These are phyloP conservation scores for Clavispora santaluciae DNA, from an alignment of 805 yeast genomes.

Conservation along the genomic window DNA sequence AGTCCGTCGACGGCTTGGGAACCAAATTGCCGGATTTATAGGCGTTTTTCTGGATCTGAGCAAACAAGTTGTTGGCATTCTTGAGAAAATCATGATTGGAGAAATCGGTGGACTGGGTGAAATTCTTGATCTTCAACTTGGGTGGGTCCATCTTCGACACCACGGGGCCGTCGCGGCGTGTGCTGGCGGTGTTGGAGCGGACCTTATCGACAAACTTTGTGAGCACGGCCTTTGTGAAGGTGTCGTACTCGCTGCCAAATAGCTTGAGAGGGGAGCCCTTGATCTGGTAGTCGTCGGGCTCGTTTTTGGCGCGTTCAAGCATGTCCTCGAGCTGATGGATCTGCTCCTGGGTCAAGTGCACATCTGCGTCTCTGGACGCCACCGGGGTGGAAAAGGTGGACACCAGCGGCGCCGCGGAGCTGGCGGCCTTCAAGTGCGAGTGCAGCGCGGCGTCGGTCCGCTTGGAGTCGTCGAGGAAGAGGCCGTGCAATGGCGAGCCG, in stretches of 20 bases:
- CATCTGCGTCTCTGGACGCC: conserved; percentile 13
- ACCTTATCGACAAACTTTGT: conserved; percentile 15
- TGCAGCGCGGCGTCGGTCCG: conserved; percentile 17
- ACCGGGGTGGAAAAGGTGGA: conserved; percentile 31
- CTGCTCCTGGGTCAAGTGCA: conserved; percentile 16
- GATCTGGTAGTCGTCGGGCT: conserved; percentile 15
- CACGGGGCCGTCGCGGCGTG: conserved; percentile 9
- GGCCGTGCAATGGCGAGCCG: conserved; percentile 25
- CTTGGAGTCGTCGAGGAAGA: conserved; percentile 22
- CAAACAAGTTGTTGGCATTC: conserved; percentile 37
- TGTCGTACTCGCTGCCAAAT: conserved; percentile 35
- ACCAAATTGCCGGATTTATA: conserved; percentile 3
- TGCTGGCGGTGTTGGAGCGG: conserved; percentile 12
- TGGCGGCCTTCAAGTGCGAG: conserved; percentile 12
- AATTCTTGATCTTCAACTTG: conserved; percentile 25
- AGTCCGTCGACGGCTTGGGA: conserved; percentile 2
- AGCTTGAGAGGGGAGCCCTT: conserved; percentile 38
- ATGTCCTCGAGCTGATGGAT: conserved; percentile 21
- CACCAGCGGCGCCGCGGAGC: conserved; percentile 21
- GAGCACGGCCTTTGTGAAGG: conserved; percentile 32
- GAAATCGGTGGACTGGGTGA: conserved; percentile 27
- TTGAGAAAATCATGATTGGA: conserved; percentile 33
- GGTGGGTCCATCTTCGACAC: conserved; percentile 8
- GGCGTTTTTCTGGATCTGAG: conserved; percentile 35
- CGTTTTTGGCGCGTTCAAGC: conserved; percentile 18